Evolutionary conservation across 2,329 filamentous ascomycete genomes (phyloP).

Genomic region (Pseudogymnoascus sp.): DNA sequence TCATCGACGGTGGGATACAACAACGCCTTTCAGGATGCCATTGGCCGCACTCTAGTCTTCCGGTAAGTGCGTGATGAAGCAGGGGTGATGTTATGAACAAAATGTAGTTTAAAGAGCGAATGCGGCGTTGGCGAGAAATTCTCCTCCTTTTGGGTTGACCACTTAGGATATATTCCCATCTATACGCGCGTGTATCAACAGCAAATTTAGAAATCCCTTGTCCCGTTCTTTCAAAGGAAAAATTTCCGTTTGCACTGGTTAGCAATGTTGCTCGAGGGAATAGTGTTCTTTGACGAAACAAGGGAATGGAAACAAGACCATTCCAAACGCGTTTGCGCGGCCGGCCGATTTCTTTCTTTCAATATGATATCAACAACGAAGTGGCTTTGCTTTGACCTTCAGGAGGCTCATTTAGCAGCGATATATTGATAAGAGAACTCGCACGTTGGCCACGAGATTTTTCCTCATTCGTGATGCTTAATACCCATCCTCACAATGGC

Average conservation of each 20-base stretch:
- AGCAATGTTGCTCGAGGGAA: not conserved
- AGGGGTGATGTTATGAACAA: not conserved
- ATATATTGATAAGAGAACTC: not conserved
- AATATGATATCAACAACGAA: not conserved
- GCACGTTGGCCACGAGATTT: not conserved
- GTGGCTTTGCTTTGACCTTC: not conserved
- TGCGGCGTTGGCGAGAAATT: not conserved
- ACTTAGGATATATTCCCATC: not conserved
- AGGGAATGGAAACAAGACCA: not conserved
- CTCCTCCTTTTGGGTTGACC: not conserved
- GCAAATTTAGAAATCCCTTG: not conserved
- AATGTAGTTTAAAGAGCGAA: slow-evolving; percentile 1
- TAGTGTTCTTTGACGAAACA: not conserved
- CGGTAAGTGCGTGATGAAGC: not conserved
- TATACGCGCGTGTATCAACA: not conserved
- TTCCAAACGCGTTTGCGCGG: not conserved
- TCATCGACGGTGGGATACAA: slow-evolving; percentile 12
- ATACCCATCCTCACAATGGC: not conserved
- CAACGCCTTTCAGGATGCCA: slow-evolving; percentile 10
- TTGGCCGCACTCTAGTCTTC: not conserved
- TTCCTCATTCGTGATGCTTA: not conserved
- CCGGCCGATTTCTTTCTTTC: not conserved
- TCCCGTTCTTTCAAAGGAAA: not conserved
- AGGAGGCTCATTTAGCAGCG: not conserved
- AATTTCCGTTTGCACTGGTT: not conserved